Percentiles rank a stretch among this genome's conserved stretches.
These are phyloP conservation scores for Plasmodium cynomolgi DNA, from an alignment of 169 alveolate species.

Conservation along the genomic window DNA sequence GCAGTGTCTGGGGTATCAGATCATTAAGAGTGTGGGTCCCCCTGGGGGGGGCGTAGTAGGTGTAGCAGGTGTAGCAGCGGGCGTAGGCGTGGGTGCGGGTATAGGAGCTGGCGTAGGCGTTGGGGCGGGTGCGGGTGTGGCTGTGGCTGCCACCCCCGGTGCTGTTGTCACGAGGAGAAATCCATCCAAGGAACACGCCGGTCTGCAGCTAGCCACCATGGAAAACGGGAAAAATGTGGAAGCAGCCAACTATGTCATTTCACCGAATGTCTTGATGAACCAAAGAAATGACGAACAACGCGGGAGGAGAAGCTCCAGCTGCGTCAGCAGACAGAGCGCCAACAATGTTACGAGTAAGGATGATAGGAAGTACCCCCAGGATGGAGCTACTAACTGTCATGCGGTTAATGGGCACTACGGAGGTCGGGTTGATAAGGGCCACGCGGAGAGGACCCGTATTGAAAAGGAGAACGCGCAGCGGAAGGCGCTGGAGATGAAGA, in stretches of 20 bases:
- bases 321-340: constrained; percentile 51
- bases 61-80: no score
- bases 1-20: constrained; percentile 80
- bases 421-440: constrained; percentile 17
- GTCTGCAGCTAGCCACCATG: neutral
- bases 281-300: constrained; percentile 45
- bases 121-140: neutral
- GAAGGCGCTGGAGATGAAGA: constrained; percentile 71
- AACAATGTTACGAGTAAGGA: constrained; percentile 16
- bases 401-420: constrained; percentile 36
- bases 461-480: constrained; percentile 55
- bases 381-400: neutral
- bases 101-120: no score
- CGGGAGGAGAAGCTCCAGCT: constrained; percentile 59
- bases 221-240: neutral
- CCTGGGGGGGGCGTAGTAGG: neutral
- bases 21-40: constrained; percentile 78
- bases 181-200: neutral
- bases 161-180: neutral
- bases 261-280: constrained; percentile 18
- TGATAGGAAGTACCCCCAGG: constrained; percentile 20
- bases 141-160: neutral
- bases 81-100: neutral
- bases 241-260: neutral
- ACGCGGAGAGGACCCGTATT: constrained; percentile 28